Evolutionary conservation across 2,329 filamentous ascomycete species (phyloP).

Genomic region (Sporothrix mexicana): DNA sequence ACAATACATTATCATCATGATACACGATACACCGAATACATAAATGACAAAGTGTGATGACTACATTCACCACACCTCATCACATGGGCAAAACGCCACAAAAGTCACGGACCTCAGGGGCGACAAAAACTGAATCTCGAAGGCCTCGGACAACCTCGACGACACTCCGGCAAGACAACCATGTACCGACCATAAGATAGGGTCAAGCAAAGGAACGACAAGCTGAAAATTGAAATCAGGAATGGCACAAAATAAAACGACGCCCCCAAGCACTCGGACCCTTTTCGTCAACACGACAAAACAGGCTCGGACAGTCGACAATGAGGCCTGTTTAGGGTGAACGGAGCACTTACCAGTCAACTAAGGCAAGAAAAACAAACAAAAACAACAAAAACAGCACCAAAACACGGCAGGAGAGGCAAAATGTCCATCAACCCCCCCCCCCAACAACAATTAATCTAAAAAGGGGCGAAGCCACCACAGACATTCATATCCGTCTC

Average conservation of each 20-base stretch:
- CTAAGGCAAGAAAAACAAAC: too few relatives aligned
- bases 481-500: background rate
- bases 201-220: background rate
- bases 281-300: background rate
- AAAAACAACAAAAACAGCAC: too few relatives aligned
- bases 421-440: background rate
- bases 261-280: background rate
- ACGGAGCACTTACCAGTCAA: background rate
- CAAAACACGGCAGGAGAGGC: background rate
- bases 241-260: background rate
- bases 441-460: background rate
- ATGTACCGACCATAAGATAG: background rate
- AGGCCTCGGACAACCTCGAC: background rate
- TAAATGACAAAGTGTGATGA: background rate
- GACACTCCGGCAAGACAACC: background rate
- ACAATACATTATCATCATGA: background rate
- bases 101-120: background rate
- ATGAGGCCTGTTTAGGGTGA: background rate
- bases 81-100: background rate
- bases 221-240: too few relatives aligned
- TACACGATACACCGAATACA: background rate
- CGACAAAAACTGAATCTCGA: background rate
- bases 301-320: constrained; percentile 1
- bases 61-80: too few relatives aligned
- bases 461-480: constrained; percentile 17